These are phyloP conservation scores for Pulveroboletus sp. DNA, from an alignment of 768 basidiomycete species.

Conservation along the genomic window DNA sequence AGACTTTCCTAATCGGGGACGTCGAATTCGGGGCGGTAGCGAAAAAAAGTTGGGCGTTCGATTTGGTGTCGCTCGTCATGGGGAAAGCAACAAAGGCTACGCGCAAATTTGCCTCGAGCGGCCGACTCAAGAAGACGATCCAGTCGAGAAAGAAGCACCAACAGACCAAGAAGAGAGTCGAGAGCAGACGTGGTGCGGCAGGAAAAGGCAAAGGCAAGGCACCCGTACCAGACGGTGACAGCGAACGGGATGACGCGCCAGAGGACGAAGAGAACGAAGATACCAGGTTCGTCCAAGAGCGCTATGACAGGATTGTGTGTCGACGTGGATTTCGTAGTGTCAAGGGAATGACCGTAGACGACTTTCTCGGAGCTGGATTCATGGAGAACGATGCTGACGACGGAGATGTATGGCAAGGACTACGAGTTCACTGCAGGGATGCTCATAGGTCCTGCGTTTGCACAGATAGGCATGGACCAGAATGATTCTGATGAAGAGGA, in stretches of 20 bases:
- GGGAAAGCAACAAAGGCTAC: slow-evolving; percentile 63
- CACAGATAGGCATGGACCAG: slow-evolving; percentile 25
- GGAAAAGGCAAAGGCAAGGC: slow-evolving; percentile 24
- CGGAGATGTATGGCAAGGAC: slow-evolving; percentile 28
- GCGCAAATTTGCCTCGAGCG: slow-evolving; percentile 84
- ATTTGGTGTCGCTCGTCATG: slow-evolving; percentile 27
- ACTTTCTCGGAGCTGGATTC: slow-evolving; percentile 67
- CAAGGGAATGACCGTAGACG: slow-evolving; percentile 65
- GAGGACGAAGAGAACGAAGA: not conserved
- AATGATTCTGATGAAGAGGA: slow-evolving; percentile 34
- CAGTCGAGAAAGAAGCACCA: slow-evolving; percentile 78
- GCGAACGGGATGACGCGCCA: slow-evolving; percentile 23
- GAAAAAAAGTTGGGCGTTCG: no score
- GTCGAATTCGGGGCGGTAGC: not conserved
- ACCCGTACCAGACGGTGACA: slow-evolving; percentile 29
- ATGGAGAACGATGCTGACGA: slow-evolving; percentile 60
- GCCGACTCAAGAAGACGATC: slow-evolving; percentile 84
- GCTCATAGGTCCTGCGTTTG: slow-evolving; percentile 6
- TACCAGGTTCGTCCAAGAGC: slow-evolving; percentile 8
- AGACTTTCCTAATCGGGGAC: slow-evolving; percentile 17
- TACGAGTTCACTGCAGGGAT: not conserved
- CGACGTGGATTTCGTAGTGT: slow-evolving; percentile 10
- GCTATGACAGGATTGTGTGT: not conserved
- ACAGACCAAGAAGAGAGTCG: slow-evolving; percentile 65
- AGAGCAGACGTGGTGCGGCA: slow-evolving; percentile 50